Base-by-base conservation (phyloP, 306 rosid genomes). In the Delonix regia region DNA sequence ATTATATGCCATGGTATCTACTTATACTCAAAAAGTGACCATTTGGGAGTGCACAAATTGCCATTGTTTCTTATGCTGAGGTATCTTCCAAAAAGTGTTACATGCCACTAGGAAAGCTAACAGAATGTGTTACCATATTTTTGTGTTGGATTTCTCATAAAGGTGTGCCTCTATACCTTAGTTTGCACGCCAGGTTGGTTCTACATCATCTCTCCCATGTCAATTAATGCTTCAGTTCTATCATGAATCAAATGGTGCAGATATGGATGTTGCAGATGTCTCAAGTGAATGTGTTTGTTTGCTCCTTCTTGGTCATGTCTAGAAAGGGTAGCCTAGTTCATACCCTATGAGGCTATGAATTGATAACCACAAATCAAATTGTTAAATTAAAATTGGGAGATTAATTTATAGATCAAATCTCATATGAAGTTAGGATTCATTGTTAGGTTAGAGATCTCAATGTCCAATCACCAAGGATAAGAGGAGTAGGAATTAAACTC, bases 121-220 rank as follows among this genome's bases (percentile, higher is more conserved):
- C 68, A 69, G 71, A 62, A 63, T 33, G 18, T 52, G 75, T 38
- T 41, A 4, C 51, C 12, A n/a, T 22, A 4, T 38, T 38, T 64
- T 64, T 71, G 76, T 49, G 55, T 38, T 76, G 71, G 85, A 44
- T 65, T 67, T 71, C 18, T 59, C 16, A 1, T 27, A 9, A 9
- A 4, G 5, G 39, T 15, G 21, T 18, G 2, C 33, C 5, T 12
- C n/a, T 14, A 21, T 79, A 22, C 74, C 79, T 83, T 78, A 67
- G 59, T 76, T 49, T 77, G 79, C 87, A 83, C 80, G 87, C 45
- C 45, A 77, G 80, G 78, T 81, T 44, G 76, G 44, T 34, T 65
- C 38, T 64, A 22, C 62, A 22, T 55, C 62, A 22, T 55, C 62
- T 22, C 62, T 22, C 33, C 16, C 12, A 0, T n/a, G n/a, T n/a